Percentiles rank a stretch among this genome's conserved stretches.
These are phyloP conservation scores for Eragrostis tef DNA, from an alignment of 202 grass and related monocot species.

Conservation along the genomic window DNA sequence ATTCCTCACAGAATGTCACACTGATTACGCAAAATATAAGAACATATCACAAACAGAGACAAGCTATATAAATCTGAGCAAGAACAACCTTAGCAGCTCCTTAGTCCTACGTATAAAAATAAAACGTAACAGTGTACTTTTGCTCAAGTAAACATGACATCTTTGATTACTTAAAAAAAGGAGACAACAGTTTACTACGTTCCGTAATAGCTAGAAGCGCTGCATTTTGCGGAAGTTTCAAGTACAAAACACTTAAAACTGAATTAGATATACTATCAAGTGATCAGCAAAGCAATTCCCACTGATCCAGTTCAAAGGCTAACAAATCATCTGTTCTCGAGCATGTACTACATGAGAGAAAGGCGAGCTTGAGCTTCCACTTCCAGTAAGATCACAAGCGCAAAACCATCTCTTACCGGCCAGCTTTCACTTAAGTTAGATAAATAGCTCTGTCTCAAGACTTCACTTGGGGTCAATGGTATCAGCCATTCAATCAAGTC, in stretches of 20 bases:
- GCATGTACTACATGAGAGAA: background rate
- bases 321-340: background rate
- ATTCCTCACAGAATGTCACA: slow-evolving; percentile 15
- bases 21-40: slow-evolving; percentile 9
- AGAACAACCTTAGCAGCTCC: slow-evolving; percentile 13
- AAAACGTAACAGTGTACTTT: background rate
- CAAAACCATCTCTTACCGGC: slow-evolving; percentile 7
- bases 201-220: too few species aligned
- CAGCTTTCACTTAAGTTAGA: slow-evolving; percentile 28
- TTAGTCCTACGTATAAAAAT: background rate
- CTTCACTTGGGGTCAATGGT: slow-evolving; percentile 3
- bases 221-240: background rate
- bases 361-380: background rate
- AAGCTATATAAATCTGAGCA: background rate
- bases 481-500: slow-evolving; percentile 31
- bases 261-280: slow-evolving; percentile 15
- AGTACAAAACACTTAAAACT: background rate
- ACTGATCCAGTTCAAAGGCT: background rate
- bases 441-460: slow-evolving; percentile 38
- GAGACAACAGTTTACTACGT: background rate
- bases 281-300: slow-evolving; percentile 14
- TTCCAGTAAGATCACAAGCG: background rate
- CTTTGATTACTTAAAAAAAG: background rate
- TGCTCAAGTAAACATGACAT: background rate
- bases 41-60: slow-evolving; percentile 15